Evolutionary conservation across 2,329 filamentous ascomycete species (phyloP).

Genomic region (Aspergillus fischeri): DNA sequence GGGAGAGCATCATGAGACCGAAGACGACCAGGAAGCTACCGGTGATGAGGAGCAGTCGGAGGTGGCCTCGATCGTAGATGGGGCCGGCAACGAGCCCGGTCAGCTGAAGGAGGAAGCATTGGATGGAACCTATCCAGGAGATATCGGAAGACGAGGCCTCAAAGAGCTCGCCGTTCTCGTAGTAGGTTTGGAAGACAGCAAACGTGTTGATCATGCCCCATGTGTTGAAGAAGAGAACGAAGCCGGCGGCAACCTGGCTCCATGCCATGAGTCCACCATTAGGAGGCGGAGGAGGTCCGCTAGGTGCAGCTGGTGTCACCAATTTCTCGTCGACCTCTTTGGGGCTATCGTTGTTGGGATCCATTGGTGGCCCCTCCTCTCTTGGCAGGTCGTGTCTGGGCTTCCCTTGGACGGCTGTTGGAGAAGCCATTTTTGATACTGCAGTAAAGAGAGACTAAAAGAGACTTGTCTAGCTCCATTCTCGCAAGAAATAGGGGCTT

Average conservation of each 20-base stretch:
- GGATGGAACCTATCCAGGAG: constrained; percentile 56
- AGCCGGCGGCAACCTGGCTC: constrained; percentile 18
- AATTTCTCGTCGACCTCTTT: no score
- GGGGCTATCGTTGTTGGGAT: no score
- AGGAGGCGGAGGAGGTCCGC: constrained; percentile 2
- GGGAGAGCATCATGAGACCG: constrained; percentile 26
- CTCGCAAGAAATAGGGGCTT: no score
- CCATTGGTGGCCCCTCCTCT: no score
- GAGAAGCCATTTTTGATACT: no score
- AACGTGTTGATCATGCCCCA: no score
- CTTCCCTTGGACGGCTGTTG: no score
- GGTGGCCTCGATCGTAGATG: constrained; percentile 5
- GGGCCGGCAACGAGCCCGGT: background rate
- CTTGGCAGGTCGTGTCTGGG: no score
- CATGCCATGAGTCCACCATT: constrained; percentile 18
- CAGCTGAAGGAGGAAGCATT: constrained; percentile 24
- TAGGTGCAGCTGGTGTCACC: no score
- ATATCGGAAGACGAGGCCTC: constrained; percentile 50
- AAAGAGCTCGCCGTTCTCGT: constrained; percentile 45
- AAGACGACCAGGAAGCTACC: constrained; percentile 16
- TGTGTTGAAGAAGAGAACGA: constrained; percentile 20
- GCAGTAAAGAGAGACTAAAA: no score
- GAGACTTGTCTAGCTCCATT: no score
- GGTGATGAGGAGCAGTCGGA: constrained; percentile 1
- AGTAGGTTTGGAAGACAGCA: constrained; percentile 52